phyloP scores from a whole-genome alignment of 768 basidiomycete genomes.

The Pleurotus platypus region DNA sequence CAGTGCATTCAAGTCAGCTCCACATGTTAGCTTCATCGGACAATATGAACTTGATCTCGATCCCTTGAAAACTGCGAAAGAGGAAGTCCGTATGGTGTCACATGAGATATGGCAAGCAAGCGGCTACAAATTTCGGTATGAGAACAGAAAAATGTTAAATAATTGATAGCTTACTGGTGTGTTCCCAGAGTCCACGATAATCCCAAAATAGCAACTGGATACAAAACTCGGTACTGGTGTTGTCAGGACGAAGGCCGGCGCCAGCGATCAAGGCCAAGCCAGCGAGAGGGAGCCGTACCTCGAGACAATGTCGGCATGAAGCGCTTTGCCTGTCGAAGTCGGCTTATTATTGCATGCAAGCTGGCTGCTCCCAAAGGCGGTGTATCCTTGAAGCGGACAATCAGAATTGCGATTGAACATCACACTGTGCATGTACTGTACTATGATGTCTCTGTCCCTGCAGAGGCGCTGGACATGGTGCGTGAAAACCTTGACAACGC shows the following conservation, averaged over 20 bases:
- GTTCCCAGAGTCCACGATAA: constrained; percentile 19
- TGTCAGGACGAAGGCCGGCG: constrained; percentile 21
- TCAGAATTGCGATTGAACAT: constrained; percentile 12
- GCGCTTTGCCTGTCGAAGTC: constrained; percentile 18
- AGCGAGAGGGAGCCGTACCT: constrained; percentile 15
- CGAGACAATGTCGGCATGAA: constrained; percentile 24
- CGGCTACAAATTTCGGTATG: constrained; percentile 23
- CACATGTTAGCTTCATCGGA: constrained; percentile 19
- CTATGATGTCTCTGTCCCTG: constrained; percentile 20
- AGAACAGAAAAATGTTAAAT: constrained; percentile 2
- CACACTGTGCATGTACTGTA: constrained; percentile 17
- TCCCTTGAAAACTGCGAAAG: constrained; percentile 12
- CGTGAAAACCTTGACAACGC: constrained; percentile 17
- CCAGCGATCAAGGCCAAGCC: constrained; percentile 16
- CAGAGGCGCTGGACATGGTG: constrained; percentile 17
- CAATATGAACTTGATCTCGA: constrained; percentile 16
- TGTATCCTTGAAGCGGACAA: constrained; percentile 1
- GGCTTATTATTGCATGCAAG: constrained; percentile 14
- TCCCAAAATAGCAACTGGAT: constrained; percentile 12
- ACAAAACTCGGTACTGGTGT: constrained; percentile 21
- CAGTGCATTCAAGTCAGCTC: too few species aligned
- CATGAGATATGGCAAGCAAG: constrained; percentile 21
- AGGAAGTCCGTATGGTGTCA: constrained; percentile 14
- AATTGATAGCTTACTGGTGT: constrained; percentile 6
- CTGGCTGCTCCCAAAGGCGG: neutral